phyloP scores from a whole-genome alignment of 352 stramenopile genomes.

The Pythium biforme region DNA sequence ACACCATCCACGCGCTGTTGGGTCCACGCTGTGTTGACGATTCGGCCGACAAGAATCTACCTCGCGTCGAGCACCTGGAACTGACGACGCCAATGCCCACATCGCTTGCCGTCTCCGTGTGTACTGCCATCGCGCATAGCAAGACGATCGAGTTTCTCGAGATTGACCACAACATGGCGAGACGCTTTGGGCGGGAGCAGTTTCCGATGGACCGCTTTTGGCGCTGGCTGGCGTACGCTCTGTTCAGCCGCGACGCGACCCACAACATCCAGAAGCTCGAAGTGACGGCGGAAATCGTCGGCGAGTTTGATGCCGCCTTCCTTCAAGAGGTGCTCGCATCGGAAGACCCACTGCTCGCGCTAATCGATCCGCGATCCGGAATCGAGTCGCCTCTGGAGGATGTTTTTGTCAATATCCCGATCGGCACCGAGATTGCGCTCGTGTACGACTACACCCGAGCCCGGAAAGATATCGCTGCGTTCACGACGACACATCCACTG shows the following conservation, averaged over 20 bases:
- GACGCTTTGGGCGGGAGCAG: not conserved
- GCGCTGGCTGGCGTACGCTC: slow-evolving; percentile 10
- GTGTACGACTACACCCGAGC: slow-evolving; percentile 7
- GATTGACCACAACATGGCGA: not conserved
- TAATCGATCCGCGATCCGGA: not conserved
- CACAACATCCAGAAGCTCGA: slow-evolving; percentile 12
- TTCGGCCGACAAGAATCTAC: not conserved
- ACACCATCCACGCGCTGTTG: slow-evolving; percentile 2
- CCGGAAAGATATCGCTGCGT: not conserved
- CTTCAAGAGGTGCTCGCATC: not conserved
- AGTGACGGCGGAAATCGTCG: not conserved
- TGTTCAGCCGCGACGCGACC: slow-evolving; percentile 3
- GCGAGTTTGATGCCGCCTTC: not conserved
- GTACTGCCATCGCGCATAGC: slow-evolving; percentile 9
- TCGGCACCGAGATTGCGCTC: not conserved
- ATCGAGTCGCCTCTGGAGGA: not conserved
- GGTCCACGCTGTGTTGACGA: not conserved
- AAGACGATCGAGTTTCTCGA: not conserved
- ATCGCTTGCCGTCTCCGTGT: slow-evolving; percentile 2
- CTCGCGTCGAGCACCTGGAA: not conserved
- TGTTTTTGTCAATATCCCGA: not conserved
- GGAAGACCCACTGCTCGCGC: slow-evolving; percentile 5
- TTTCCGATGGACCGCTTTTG: slow-evolving; percentile 11
- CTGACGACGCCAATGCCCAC: not conserved
- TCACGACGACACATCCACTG: not conserved